A percentile compares a stretch with the other conserved stretches of the same genome.
Conservation (phyloP, 495 filamentous ascomycete genomes). For the Talaromyces proteolyticus region DNA sequence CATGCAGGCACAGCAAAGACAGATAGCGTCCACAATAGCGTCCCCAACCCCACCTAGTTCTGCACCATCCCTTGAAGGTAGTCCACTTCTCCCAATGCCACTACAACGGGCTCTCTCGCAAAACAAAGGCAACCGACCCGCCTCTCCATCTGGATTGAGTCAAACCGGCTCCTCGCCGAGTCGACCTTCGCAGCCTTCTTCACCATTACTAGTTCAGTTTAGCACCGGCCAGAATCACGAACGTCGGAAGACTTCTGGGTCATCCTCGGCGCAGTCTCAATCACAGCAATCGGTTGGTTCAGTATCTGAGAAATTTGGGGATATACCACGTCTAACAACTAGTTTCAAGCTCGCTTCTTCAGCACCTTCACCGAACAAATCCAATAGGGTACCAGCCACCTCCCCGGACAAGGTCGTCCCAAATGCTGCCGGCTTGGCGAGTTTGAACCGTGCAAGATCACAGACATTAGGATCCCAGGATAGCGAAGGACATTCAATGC, state of each 20-base stretch:
- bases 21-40: conserved; percentile 17
- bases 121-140: conserved; percentile 70
- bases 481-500: conserved; percentile 49
- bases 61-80: conserved; percentile 72
- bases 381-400: conserved; percentile 49
- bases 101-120: conserved; percentile 80
- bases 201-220: conserved; percentile 88
- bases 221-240: conserved; percentile 72
- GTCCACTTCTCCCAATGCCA: conserved; percentile 73
- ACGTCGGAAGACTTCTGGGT: conserved; percentile 76
- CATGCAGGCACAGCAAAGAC: conserved; percentile 56
- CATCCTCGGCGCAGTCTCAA: conserved; percentile 76
- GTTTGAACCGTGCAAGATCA: conserved; percentile 71
- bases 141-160: conserved; percentile 74
- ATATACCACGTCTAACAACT: conserved; percentile 55
- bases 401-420: conserved; percentile 45
- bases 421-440: conserved; percentile 35
- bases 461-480: conserved; percentile 94
- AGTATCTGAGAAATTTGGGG: conserved; percentile 67
- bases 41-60: conserved; percentile 35
- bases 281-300: conserved; percentile 67
- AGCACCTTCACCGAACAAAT: conserved; percentile 74
- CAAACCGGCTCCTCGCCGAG: conserved; percentile 83
- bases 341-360: conserved; percentile 57
- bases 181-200: conserved; percentile 86